phyloP scores from a whole-genome alignment of 495 filamentous ascomycete species.

The Penicillium tannophilum region DNA sequence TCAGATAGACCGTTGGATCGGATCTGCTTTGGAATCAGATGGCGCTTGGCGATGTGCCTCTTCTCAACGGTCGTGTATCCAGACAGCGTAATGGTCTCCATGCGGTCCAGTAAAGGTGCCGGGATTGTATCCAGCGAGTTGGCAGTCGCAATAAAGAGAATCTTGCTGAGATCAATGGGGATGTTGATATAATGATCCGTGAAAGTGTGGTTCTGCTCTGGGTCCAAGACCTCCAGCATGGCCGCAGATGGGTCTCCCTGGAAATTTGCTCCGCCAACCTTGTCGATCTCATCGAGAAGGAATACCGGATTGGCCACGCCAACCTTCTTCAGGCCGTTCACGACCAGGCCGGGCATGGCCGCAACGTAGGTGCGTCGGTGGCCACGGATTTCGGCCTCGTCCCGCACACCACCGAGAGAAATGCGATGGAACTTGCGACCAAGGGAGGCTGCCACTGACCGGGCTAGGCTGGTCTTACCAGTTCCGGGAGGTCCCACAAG shows the following conservation, averaged over 20 bases:
- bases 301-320: conserved; percentile 96
- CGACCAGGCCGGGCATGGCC: conserved; percentile 95
- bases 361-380: conserved; percentile 97
- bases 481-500: conserved; percentile 94
- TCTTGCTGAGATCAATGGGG: conserved; percentile 93
- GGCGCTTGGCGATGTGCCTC: conserved; percentile 88
- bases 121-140: conserved; percentile 97
- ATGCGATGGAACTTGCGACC: conserved; percentile 97
- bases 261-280: conserved; percentile 87
- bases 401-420: conserved; percentile 91
- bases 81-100: conserved; percentile 90
- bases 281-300: conserved; percentile 97
- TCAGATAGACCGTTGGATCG: conserved; percentile 73
- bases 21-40: conserved; percentile 94
- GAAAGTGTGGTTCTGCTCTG: conserved; percentile 95
- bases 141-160: conserved; percentile 98
- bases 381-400: conserved; percentile 96
- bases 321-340: conserved; percentile 93
- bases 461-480: conserved; percentile 95
- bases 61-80: conserved; percentile 99
- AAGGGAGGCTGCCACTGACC: conserved; percentile 86
- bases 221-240: conserved; percentile 97
- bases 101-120: conserved; percentile 89
- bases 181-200: conserved; percentile 96
- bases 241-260: conserved; percentile 98